These are phyloP conservation scores for Podila epigama DNA, from an alignment of 192 early-diverging fungal genomes.

Conservation along the genomic window DNA sequence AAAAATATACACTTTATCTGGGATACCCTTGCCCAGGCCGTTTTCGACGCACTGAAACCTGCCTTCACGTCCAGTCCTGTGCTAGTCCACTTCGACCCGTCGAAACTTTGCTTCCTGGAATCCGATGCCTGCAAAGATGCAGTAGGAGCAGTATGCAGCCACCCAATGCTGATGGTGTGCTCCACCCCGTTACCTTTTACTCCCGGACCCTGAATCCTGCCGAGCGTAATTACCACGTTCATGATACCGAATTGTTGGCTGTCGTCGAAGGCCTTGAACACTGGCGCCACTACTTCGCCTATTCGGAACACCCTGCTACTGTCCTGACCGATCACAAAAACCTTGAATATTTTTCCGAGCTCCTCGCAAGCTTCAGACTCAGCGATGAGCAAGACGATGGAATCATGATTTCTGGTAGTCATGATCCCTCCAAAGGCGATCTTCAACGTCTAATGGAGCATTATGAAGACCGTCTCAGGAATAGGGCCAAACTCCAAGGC, in stretches of 20 bases:
- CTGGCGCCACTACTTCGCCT: constrained; percentile 2
- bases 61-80: background rate
- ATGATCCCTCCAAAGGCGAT: too few relatives aligned
- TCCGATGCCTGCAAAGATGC: background rate
- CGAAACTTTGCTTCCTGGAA: background rate
- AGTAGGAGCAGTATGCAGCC: background rate
- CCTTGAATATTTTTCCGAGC: background rate
- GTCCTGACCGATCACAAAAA: background rate
- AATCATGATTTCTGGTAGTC: too few relatives aligned
- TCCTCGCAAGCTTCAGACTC: background rate
- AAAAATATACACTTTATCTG: background rate
- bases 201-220: background rate
- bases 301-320: background rate
- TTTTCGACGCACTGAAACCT: constrained; percentile 5
- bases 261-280: constrained; percentile 2
- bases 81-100: background rate
- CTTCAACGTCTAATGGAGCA: too few relatives aligned
- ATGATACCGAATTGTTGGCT: background rate
- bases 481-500: too few relatives aligned
- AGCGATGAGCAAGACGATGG: background rate
- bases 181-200: constrained; percentile 2
- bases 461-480: too few relatives aligned
- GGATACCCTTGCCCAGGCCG: background rate
- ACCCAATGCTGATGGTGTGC: background rate
- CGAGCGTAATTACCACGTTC: constrained; percentile 1